Percentiles rank a stretch among this genome's conserved stretches.
Evolutionary conservation across 2,329 filamentous ascomycete species (phyloP).

Genomic region (Cladophialophora immunda): DNA sequence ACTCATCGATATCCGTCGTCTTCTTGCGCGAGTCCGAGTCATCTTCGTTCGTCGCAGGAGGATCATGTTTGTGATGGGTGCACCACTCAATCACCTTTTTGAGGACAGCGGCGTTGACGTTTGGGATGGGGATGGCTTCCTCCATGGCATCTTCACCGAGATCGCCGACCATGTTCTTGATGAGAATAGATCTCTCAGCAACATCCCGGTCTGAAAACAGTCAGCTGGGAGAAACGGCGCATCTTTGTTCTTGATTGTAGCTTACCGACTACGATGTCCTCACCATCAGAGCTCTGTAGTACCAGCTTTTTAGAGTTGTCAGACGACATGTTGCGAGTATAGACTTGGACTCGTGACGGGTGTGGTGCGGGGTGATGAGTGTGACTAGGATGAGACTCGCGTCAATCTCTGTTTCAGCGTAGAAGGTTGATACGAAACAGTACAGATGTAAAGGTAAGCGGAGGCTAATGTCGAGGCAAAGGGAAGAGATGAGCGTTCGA

Average conservation of each 20-base stretch:
- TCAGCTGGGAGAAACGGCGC: conserved; percentile 17
- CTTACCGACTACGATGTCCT: conserved; percentile 61
- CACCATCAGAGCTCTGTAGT: conserved; percentile 61
- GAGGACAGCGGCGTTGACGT: conserved; percentile 89
- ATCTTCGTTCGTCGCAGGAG: conserved; percentile 81
- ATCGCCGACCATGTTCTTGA: conserved; percentile 99
- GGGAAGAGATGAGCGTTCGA: neutral
- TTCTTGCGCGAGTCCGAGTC: conserved; percentile 96
- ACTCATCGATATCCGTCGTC: conserved; percentile 98
- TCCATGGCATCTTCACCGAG: conserved; percentile 70
- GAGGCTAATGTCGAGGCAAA: neutral
- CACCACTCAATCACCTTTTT: conserved; percentile 99
- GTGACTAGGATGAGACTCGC: conserved; percentile 12
- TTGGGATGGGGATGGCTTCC: conserved; percentile 86
- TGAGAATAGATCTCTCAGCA: conserved; percentile 89
- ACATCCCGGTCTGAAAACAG: conserved; percentile 73
- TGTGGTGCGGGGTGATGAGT: conserved; percentile 7
- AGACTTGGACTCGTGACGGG: conserved; percentile 10
- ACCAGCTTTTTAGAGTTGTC: conserved; percentile 48
- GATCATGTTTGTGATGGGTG: conserved; percentile 90
- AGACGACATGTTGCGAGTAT: conserved; percentile 41
- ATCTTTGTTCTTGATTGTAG: conserved; percentile 26
- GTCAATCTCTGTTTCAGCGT: conserved; percentile 11
- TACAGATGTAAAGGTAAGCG: conserved; percentile 6
- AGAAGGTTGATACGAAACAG: neutral